Base-by-base conservation (phyloP, 331 rosid species). In the Stylosanthes scabra region DNA sequence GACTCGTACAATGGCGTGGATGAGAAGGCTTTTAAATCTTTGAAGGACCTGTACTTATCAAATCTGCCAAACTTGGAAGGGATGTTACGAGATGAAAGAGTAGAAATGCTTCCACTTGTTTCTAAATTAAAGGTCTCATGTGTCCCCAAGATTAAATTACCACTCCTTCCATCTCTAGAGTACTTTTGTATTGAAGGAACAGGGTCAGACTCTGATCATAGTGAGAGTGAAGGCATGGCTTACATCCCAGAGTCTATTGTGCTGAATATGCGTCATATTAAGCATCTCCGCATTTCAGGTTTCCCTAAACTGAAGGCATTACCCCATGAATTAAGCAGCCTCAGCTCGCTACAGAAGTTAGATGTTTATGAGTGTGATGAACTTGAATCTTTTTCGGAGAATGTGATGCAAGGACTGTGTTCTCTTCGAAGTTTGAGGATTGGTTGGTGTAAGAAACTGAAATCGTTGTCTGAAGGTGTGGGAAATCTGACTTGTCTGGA, bases 1-100 rank as follows among this genome's bases (percentile, higher is more conserved):
- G 75, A 58, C 4, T 42, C 31, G 0, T 58, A 70, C 13, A 9
- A 70, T 7, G 29, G 42, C 0, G 28, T 44, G 10, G 44, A 10
- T 15, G 15, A 12, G 57, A 58, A 42, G 45, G 66, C 75, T 13
- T 70, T 57, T 42, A 52, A 63, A 11, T 70, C 66, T 1, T 27
- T 70, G 6, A 50, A 57, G 31, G 2, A 13, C 44, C 15, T 70
- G 7, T 57, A 6, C 9, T 2, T 25, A 8, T 0, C 0, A 0
- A 0, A 0, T 1, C 41, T 70, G 39, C 74, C 74, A 56, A 69
- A 69, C 1, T 20, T 69, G n/a, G 63, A 40, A 13, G 12, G 63
- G 9, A 20, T 69, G 12, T 3, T 54, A 39, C 15, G 40, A 16
- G 34, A 68, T 2, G 74, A 68, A 37, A 63, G 63, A 39, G 63